Conservation (phyloP, 169 alveolate genomes). For the Babesia bigemina region DNA sequence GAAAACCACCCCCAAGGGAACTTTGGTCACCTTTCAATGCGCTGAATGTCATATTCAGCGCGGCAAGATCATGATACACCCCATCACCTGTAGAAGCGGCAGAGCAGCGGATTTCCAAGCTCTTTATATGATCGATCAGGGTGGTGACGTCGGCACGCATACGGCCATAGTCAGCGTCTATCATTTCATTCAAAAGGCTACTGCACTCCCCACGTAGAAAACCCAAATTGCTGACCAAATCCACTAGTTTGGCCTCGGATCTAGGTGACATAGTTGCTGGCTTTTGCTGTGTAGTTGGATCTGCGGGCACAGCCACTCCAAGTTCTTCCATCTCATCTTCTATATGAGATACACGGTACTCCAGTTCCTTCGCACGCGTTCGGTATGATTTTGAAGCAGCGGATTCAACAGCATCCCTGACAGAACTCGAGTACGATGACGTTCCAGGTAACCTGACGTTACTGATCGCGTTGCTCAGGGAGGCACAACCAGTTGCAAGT, state of each 20-base stretch:
- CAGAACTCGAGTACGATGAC: slow-evolving; percentile 5
- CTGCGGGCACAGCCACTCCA: neutral
- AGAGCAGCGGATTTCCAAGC: slow-evolving; percentile 4
- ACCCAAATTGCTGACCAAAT: slow-evolving; percentile 15
- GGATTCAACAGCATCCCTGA: neutral
- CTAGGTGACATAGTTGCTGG: neutral
- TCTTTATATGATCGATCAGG: neutral
- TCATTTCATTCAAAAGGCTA: slow-evolving; percentile 17
- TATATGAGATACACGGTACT: slow-evolving; percentile 9
- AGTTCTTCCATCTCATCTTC: slow-evolving; percentile 51
- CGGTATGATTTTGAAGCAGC: neutral
- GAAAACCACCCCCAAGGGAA: neutral
- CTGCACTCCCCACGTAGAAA: slow-evolving; percentile 8
- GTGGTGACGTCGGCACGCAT: neutral
- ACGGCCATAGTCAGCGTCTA: neutral
- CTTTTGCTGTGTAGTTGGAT: neutral
- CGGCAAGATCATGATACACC: slow-evolving; percentile 1
- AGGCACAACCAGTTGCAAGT: slow-evolving; percentile 16
- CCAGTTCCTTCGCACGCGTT: slow-evolving; percentile 20
- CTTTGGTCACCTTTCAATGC: neutral
- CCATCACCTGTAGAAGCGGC: neutral
- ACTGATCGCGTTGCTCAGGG: neutral
- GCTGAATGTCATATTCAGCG: slow-evolving; percentile 9
- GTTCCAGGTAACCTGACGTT: no score
- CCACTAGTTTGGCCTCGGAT: slow-evolving; percentile 5